A percentile compares a stretch with the other conserved stretches of the same genome.
Conservation (phyloP, 192 early-diverging fungal species). For the Umbelopsis ramanniana region DNA sequence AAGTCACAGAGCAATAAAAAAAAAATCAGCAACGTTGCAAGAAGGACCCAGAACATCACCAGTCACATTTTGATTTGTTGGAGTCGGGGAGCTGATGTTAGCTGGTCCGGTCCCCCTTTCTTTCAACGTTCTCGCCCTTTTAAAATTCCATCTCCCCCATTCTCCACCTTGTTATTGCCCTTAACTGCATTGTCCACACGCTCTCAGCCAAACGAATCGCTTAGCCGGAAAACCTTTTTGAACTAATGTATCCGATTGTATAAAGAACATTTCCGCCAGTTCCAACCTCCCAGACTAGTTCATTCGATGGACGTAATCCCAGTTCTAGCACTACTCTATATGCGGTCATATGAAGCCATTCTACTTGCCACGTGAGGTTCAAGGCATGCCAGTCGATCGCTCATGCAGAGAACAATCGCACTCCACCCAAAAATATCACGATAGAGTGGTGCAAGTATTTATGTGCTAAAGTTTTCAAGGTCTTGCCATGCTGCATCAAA, state of each 20-base stretch:
- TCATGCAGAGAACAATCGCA: not conserved
- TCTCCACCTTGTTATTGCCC: not conserved
- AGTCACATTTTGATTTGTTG: constrained; percentile 3
- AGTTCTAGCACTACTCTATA: too few relatives aligned
- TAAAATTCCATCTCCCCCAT: not conserved
- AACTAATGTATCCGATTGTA: too few relatives aligned
- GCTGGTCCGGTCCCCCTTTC: not conserved
- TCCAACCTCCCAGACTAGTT: too few relatives aligned
- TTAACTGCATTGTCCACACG: too few relatives aligned
- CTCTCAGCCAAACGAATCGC: too few relatives aligned
- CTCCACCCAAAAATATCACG: not conserved
- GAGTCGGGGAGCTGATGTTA: not conserved
- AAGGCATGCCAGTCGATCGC: not conserved
- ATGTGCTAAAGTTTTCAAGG: not conserved
- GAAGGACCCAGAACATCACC: constrained; percentile 19
- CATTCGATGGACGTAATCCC: too few relatives aligned
- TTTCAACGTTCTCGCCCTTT: not conserved
- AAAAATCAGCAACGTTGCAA: not conserved
- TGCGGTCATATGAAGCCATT: too few relatives aligned
- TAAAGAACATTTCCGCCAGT: too few relatives aligned
- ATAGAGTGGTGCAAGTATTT: not conserved
- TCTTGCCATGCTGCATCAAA: not conserved
- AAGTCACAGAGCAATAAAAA: not conserved
- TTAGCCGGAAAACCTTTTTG: too few relatives aligned
- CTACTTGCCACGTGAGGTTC: not conserved